A percentile compares a stretch with the other conserved stretches of the same genome.
Conservation (phyloP, 1,139 yeast species). For the Diutina mesorugosa region DNA sequence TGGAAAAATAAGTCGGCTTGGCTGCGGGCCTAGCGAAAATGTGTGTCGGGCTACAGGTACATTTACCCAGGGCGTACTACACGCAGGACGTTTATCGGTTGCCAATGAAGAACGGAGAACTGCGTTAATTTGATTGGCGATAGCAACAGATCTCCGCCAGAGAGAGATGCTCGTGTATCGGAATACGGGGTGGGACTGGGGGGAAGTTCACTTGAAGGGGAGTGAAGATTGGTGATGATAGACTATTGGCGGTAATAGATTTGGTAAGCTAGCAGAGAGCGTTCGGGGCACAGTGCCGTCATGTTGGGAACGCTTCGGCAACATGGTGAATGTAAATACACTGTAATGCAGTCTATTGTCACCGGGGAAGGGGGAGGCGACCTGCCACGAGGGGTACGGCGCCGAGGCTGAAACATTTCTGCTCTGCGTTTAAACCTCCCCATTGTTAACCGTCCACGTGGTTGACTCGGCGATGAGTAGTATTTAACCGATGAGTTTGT, state of each 20-base stretch:
- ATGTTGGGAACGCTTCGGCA: neutral
- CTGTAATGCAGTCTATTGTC: too few relatives aligned
- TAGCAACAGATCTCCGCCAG: neutral
- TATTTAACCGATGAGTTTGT: neutral
- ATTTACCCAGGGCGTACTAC: neutral
- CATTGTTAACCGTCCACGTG: neutral
- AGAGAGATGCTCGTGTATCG: too few relatives aligned
- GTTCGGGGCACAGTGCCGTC: neutral
- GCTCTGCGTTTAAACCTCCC: neutral
- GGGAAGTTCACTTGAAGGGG: too few relatives aligned
- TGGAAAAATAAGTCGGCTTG: neutral
- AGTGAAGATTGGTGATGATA: too few relatives aligned
- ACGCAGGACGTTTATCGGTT: neutral
- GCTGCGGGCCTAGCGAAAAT: neutral
- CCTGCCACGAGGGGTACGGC: neutral
- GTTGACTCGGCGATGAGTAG: neutral
- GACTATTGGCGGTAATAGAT: too few relatives aligned
- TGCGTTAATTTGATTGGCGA: neutral
- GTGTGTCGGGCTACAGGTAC: neutral
- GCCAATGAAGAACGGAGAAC: neutral
- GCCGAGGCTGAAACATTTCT: neutral
- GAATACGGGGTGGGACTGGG: too few relatives aligned
- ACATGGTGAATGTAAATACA: neutral
- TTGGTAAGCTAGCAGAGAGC: too few relatives aligned
- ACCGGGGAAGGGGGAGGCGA: neutral